These are phyloP conservation scores for Plantago ovata DNA, from an alignment of 257 asterid genomes.

Conservation along the genomic window DNA sequence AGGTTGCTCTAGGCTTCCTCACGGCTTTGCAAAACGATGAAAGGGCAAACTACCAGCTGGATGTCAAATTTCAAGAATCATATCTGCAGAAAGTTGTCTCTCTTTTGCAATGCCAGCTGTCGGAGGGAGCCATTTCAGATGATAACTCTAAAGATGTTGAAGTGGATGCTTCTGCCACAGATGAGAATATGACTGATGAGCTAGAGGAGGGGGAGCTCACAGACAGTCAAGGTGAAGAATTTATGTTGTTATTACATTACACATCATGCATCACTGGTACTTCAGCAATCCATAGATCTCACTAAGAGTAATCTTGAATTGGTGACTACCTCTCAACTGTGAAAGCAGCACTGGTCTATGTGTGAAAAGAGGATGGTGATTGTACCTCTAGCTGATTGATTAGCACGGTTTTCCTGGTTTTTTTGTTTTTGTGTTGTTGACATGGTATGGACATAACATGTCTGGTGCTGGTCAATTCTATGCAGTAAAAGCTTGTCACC, in stretches of 20 bases:
- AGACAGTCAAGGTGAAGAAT: slow-evolving; percentile 60
- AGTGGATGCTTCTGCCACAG: slow-evolving; percentile 28
- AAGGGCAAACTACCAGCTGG: slow-evolving; percentile 92
- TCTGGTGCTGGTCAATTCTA: too few species aligned
- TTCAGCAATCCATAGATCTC: background rate
- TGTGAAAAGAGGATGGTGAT: too few species aligned
- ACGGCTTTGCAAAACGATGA: slow-evolving; percentile 95
- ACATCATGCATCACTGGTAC: slow-evolving; percentile 7
- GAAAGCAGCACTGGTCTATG: too few species aligned
- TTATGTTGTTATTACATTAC: slow-evolving; percentile 17
- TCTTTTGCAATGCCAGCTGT: slow-evolving; percentile 82
- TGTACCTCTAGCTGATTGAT: too few species aligned
- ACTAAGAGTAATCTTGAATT: background rate
- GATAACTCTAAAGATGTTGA: slow-evolving; percentile 34
- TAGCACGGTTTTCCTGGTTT: too few species aligned
- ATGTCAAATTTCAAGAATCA: slow-evolving; percentile 96
- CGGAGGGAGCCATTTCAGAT: slow-evolving; percentile 85
- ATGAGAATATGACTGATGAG: slow-evolving; percentile 50
- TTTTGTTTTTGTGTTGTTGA: too few species aligned
- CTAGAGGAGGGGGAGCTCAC: slow-evolving; percentile 98
- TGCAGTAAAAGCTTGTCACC: too few species aligned
- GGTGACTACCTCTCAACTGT: background rate
- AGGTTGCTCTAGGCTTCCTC: slow-evolving; percentile 89
- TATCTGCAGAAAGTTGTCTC: slow-evolving; percentile 79
- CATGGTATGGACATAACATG: too few species aligned